These are phyloP conservation scores for Cladosporium sp. DNA, from an alignment of 2,329 filamentous ascomycete genomes.

Conservation along the genomic window DNA sequence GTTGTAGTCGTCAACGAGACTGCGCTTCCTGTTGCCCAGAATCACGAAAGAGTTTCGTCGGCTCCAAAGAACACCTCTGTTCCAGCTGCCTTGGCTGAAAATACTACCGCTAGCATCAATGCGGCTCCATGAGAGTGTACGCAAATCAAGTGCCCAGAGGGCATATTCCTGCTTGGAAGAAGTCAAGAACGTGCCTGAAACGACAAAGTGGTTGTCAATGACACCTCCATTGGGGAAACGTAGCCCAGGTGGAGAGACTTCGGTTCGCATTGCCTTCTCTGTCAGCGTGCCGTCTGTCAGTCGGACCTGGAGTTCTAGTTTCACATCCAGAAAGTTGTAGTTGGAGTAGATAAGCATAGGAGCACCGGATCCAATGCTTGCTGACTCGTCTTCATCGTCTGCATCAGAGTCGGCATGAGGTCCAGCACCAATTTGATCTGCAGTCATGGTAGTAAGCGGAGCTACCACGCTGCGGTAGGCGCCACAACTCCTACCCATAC, in stretches of 20 bases:
- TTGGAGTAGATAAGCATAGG: constrained; percentile 98
- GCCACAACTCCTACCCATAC: constrained; percentile 87
- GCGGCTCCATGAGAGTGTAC: constrained; percentile 86
- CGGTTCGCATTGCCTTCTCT: constrained; percentile 85
- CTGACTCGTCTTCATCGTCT: constrained; percentile 40
- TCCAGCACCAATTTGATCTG: constrained; percentile 66
- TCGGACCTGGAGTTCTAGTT: constrained; percentile 87
- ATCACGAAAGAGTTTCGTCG: constrained; percentile 94
- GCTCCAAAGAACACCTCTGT: constrained; percentile 89
- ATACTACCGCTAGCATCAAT: constrained; percentile 94
- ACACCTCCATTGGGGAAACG: constrained; percentile 95
- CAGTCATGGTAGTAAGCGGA: constrained; percentile 68
- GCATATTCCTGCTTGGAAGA: constrained; percentile 98
- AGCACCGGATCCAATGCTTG: constrained; percentile 47
- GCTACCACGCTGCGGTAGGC: constrained; percentile 95
- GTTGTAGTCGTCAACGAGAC: constrained; percentile 95
- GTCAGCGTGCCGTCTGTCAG: constrained; percentile 77
- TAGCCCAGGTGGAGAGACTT: constrained; percentile 84
- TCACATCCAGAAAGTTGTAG: constrained; percentile 98
- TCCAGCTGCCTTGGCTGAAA: constrained; percentile 97
- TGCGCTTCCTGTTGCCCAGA: constrained; percentile 87
- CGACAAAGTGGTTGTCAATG: constrained; percentile 94
- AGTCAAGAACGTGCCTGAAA: constrained; percentile 94
- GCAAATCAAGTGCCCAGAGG: constrained; percentile 88
- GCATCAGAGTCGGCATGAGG: constrained; percentile 43